Conservation (phyloP, 2,329 filamentous ascomycete genomes). For the Aspergillus aculeatus region DNA sequence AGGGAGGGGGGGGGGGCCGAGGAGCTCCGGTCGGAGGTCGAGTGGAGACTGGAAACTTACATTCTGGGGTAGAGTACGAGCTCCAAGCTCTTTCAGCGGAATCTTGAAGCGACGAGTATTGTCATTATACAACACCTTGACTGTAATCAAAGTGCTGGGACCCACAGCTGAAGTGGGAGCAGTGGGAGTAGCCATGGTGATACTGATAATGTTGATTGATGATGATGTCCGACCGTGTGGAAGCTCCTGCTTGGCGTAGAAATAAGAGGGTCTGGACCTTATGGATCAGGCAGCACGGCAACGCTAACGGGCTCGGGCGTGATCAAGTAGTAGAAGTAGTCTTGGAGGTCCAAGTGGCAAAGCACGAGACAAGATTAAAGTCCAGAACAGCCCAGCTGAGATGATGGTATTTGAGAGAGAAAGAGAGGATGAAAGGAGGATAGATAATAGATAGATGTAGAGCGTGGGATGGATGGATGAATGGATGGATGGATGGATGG, state of each 20-base stretch:
- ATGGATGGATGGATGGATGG: not conserved
- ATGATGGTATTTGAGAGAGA: not conserved
- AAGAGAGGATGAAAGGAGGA: slow-evolving; percentile 1
- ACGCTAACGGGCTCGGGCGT: not conserved
- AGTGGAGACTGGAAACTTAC: slow-evolving; percentile 57
- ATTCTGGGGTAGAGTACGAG: slow-evolving; percentile 73
- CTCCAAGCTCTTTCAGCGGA: slow-evolving; percentile 77
- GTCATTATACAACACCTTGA: slow-evolving; percentile 81
- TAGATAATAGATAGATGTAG: slow-evolving; percentile 11
- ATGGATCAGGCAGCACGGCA: slow-evolving; percentile 1
- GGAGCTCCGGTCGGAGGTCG: slow-evolving; percentile 30
- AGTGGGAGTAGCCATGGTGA: slow-evolving; percentile 39
- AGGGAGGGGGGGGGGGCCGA: slow-evolving; percentile 16
- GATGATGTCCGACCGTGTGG: not conserved
- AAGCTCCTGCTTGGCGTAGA: not conserved
- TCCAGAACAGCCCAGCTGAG: not conserved
- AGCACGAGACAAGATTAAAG: not conserved
- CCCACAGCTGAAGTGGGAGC: slow-evolving; percentile 49
- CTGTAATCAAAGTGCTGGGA: slow-evolving; percentile 72
- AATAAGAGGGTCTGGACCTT: too few relatives aligned
- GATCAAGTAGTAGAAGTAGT: not conserved
- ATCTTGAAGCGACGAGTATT: slow-evolving; percentile 82
- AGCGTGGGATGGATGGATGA: not conserved
- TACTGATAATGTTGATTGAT: not conserved
- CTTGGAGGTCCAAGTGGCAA: not conserved